Evolutionary conservation across 164 flowering plant genomes (phyloP).

Genomic region (Magnolia kwangsiensis): DNA sequence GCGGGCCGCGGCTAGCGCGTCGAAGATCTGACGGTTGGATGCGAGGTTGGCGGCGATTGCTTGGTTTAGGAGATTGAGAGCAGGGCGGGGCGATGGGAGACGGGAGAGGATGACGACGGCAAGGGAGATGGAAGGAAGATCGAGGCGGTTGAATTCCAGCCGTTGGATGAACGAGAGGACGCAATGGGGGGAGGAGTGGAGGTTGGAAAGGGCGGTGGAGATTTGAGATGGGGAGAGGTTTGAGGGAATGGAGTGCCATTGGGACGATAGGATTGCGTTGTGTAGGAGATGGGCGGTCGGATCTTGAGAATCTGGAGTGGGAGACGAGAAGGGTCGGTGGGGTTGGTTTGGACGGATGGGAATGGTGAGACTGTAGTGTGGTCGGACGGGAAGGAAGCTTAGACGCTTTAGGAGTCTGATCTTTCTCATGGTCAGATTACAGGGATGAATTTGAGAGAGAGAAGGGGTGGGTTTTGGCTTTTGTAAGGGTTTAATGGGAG

Average conservation of each 20-base stretch:
- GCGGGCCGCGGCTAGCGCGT: slow-evolving; percentile 32
- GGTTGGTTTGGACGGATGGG: background rate
- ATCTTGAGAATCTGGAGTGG: background rate
- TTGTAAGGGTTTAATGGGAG: no score
- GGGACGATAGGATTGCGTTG: slow-evolving; percentile 34
- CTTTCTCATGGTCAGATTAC: background rate
- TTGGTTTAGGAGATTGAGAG: slow-evolving; percentile 39
- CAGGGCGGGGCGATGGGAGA: slow-evolving; percentile 37
- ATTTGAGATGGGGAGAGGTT: slow-evolving; percentile 32
- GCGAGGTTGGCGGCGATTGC: slow-evolving; percentile 17
- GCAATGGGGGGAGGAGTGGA: slow-evolving; percentile 38
- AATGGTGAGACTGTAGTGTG: background rate
- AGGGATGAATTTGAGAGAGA: no score
- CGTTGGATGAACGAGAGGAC: slow-evolving; percentile 39
- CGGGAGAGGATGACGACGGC: slow-evolving; percentile 43
- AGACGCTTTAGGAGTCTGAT: background rate
- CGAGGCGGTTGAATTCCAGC: slow-evolving; percentile 27
- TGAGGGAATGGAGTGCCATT: slow-evolving; percentile 48
- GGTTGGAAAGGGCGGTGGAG: slow-evolving; percentile 33
- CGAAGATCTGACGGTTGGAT: slow-evolving; percentile 30
- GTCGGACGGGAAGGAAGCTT: background rate
- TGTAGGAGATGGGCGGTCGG: background rate
- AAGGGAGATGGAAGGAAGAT: slow-evolving; percentile 38
- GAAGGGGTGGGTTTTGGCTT: no score
- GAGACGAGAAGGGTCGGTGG: background rate